Conservation (phyloP, 2,329 filamentous ascomycete genomes). For the Coniochaeta sp. region DNA sequence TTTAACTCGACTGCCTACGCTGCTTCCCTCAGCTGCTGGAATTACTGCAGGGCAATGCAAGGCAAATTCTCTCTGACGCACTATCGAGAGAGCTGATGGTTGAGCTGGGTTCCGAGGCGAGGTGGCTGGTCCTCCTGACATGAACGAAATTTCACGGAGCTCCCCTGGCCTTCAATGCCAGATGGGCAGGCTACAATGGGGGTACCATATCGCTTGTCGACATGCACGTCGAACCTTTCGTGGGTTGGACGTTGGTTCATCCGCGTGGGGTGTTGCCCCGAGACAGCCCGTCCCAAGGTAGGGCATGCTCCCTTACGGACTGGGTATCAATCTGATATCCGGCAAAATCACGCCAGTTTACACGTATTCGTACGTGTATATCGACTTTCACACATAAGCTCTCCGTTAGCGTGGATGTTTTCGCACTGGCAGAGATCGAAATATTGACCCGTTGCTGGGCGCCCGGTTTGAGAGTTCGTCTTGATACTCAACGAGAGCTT, state of each 20-base stretch:
- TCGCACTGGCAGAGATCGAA: constrained; percentile 48
- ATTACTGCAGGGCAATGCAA: background rate
- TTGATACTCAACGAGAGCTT: constrained; percentile 44
- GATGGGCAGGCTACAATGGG: too few relatives aligned
- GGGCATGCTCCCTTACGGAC: background rate
- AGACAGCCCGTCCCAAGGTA: background rate
- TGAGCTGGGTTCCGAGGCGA: background rate
- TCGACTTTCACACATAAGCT: constrained; percentile 40
- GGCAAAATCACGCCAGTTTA: background rate
- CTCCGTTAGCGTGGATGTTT: constrained; percentile 44
- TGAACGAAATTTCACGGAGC: background rate
- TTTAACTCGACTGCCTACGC: too few relatives aligned
- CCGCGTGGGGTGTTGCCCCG: background rate
- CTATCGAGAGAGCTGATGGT: background rate
- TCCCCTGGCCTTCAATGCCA: background rate
- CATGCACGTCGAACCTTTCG: background rate
- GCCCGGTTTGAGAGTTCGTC: constrained; percentile 49
- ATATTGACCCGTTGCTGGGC: constrained; percentile 46
- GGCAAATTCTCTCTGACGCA: background rate
- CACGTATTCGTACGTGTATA: constrained; percentile 19
- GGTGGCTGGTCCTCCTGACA: background rate
- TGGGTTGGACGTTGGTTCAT: too few relatives aligned
- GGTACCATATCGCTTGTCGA: background rate
- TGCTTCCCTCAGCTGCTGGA: background rate
- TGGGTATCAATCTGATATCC: background rate